Evolutionary conservation across 768 basidiomycete genomes (phyloP), one percentile per base, ranked within the genome.

Genomic region (Kwoniella dejecticola): DNA sequence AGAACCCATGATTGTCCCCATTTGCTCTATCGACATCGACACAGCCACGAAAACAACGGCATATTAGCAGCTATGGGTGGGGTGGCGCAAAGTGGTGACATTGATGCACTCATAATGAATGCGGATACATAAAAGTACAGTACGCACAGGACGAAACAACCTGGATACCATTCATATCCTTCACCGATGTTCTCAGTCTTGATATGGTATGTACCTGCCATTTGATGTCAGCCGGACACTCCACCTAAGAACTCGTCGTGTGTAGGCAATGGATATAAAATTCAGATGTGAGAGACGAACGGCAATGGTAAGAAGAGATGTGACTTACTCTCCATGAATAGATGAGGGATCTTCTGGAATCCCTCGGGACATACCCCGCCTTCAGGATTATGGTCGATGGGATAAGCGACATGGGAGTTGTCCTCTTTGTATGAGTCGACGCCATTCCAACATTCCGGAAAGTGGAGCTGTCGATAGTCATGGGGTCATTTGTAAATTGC

Each of bases 141-240:
- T 27, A 46, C 68, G 59, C 40, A 70, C 63, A 71, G 38, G 4
- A 71, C 63, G 21, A 71, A 57, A 42, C 69, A 71, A 19, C 69
- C 69, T 8, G 69, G 69, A 45, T 71, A 71, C 69, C 69, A 71
- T 41, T 71, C 66, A 30, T 67, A 71, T 2, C 66, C 66, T 41
- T 57, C 52, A 26, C 65, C 68, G 13, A 71, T 56, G 13, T 40
- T 57, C 4, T 36, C 46, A 15, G 49, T 29, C 11, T 46, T 49
- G 26, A 61, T 50, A 27, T 60, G 54, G 57, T 67, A 67, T 15
- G 63, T 65, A 8, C 56, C 68, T 70, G n/a, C 3, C n/a, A 31
- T 3, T 7, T n/a, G n/a, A n/a, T n/a, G n/a, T n/a, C n/a, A n/a
- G 33, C 33, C 33, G 15, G 15, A 36, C 7, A 36, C 7, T 36